phyloP scores from a whole-genome alignment of 1,284 basidiomycete species.

The Schizophyllum amplum region DNA sequence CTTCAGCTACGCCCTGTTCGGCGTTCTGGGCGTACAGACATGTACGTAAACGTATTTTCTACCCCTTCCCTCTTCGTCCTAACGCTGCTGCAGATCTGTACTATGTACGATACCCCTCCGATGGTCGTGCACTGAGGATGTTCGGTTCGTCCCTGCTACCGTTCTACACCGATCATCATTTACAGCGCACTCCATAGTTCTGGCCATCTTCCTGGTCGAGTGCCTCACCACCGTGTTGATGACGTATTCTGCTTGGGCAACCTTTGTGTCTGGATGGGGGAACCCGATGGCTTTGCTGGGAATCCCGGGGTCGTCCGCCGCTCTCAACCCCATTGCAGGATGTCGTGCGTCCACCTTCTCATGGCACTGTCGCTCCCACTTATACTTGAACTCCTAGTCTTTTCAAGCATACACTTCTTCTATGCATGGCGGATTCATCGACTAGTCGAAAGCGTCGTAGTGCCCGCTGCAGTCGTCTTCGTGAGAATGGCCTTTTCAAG shows the following conservation, averaged over 20 bases:
- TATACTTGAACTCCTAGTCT: not conserved
- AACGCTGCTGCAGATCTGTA: not conserved
- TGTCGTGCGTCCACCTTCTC: not conserved
- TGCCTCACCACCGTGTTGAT: not conserved
- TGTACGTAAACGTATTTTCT: not conserved
- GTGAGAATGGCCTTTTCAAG: not conserved
- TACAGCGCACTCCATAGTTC: not conserved
- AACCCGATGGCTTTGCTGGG: not conserved
- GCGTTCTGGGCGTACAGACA: not conserved
- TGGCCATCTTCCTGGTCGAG: not conserved
- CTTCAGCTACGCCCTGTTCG: not conserved
- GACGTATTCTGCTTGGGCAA: not conserved
- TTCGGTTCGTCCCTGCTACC: not conserved
- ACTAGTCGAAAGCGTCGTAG: not conserved
- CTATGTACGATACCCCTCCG: not conserved
- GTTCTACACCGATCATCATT: not conserved
- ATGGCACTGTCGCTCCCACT: not conserved
- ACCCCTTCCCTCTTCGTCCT: not conserved
- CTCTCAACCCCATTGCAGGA: not conserved
- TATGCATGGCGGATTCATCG: not conserved
- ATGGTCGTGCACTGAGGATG: not conserved
- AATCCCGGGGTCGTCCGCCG: not conserved
- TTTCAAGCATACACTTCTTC: not conserved
- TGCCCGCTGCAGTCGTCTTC: not conserved
- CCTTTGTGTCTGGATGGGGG: not conserved